These are phyloP conservation scores for Fusarium sp. DNA, from an alignment of 2,329 filamentous ascomycete species.

Conservation along the genomic window DNA sequence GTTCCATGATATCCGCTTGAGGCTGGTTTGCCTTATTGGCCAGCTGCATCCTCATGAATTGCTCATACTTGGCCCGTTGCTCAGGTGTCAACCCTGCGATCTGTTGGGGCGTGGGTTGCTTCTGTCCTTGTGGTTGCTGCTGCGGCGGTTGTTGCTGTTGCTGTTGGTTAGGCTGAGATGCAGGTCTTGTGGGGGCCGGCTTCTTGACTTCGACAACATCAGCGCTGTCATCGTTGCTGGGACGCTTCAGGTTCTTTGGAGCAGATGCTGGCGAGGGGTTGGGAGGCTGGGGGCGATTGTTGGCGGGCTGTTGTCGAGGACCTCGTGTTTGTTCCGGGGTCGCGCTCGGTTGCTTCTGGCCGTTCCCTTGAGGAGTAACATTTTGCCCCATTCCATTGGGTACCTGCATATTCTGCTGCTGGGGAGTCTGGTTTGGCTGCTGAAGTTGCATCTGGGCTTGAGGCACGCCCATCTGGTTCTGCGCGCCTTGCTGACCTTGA, in stretches of 20 bases:
- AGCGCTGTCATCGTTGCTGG: slow-evolving; percentile 63
- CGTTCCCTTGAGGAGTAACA: slow-evolving; percentile 48
- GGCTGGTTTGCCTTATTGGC: slow-evolving; percentile 42
- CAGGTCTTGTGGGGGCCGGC: slow-evolving; percentile 40
- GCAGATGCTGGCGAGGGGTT: slow-evolving; percentile 58
- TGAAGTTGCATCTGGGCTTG: slow-evolving; percentile 70
- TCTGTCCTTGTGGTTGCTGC: slow-evolving; percentile 26
- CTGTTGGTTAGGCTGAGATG: slow-evolving; percentile 46
- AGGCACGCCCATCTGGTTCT: slow-evolving; percentile 61
- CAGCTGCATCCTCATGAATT: slow-evolving; percentile 52
- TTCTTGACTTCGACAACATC: slow-evolving; percentile 49
- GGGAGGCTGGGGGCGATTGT: slow-evolving; percentile 55
- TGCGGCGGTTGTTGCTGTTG: slow-evolving; percentile 45
- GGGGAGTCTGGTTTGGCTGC: slow-evolving; percentile 57
- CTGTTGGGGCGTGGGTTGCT: slow-evolving; percentile 48
- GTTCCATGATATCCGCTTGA: slow-evolving; percentile 47
- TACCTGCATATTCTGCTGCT: slow-evolving; percentile 57
- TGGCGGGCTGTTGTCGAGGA: slow-evolving; percentile 47
- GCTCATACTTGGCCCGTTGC: slow-evolving; percentile 63
- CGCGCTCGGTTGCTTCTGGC: slow-evolving; percentile 50
- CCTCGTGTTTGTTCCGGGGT: slow-evolving; percentile 48
- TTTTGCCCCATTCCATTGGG: slow-evolving; percentile 63
- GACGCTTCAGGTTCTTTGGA: slow-evolving; percentile 67
- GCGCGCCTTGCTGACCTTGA: slow-evolving; percentile 48
- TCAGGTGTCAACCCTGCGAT: slow-evolving; percentile 62